These are phyloP conservation scores for Ilyonectria sp. DNA, from an alignment of 2,329 filamentous ascomycete species.

Conservation along the genomic window DNA sequence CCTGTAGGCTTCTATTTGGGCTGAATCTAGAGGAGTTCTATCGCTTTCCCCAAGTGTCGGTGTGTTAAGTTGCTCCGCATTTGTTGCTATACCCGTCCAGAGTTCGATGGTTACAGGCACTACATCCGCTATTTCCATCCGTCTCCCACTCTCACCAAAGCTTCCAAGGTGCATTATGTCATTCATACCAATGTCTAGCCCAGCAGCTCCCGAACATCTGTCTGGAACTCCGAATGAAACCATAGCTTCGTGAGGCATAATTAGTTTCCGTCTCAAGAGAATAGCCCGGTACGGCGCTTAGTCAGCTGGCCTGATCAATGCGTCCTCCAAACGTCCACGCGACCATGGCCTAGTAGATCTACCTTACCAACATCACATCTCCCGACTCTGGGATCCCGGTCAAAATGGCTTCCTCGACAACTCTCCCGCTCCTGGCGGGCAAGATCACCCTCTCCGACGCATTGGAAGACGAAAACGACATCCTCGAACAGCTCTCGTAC, in stretches of 20 bases:
- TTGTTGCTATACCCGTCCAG: neutral
- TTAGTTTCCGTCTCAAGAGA: neutral
- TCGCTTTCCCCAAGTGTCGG: neutral
- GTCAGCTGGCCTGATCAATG: neutral
- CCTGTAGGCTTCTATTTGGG: too few relatives aligned
- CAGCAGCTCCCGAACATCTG: neutral
- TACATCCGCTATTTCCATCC: neutral
- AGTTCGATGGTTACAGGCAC: neutral
- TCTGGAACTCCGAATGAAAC: neutral
- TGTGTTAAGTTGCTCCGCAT: neutral
- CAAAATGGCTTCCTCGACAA: neutral
- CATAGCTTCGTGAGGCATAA: neutral
- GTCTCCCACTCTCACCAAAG: neutral
- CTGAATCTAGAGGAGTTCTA: neutral
- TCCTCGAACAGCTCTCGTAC: conserved; percentile 28
- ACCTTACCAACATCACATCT: neutral
- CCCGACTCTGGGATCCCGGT: neutral
- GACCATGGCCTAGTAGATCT: neutral
- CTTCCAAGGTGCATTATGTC: neutral
- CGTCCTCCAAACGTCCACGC: neutral
- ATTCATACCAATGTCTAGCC: neutral
- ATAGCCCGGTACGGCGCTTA: neutral
- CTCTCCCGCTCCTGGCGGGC: conserved; percentile 29
- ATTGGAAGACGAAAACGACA: conserved; percentile 28
- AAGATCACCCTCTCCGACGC: conserved; percentile 25